Evolutionary conservation across 108 stramenopile species (phyloP).

Genomic region (Nitzschia sp.): DNA sequence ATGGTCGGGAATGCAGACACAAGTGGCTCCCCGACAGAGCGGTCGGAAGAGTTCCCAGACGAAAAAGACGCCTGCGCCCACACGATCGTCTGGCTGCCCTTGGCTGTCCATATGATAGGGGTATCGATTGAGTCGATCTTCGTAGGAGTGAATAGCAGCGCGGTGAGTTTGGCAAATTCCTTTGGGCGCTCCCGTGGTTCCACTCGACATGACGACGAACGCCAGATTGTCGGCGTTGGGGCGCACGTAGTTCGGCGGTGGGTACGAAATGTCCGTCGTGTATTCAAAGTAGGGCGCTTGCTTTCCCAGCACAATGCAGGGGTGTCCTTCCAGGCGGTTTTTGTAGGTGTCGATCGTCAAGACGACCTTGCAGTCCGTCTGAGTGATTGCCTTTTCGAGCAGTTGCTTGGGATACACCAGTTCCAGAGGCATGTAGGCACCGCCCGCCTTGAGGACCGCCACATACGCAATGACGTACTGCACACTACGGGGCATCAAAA

Average conservation of each 20-base stretch:
- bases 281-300: slow-evolving; percentile 2
- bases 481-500: slow-evolving; percentile 61
- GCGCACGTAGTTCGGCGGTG: slow-evolving; percentile 20
- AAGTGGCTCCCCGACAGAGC: slow-evolving; percentile 55
- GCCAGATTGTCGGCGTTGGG: slow-evolving; percentile 58
- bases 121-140: slow-evolving; percentile 40
- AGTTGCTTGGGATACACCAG: slow-evolving; percentile 71
- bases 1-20: slow-evolving; percentile 70
- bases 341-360: slow-evolving; percentile 30
- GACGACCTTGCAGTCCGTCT: slow-evolving; percentile 49
- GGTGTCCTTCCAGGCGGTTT: slow-evolving; percentile 30
- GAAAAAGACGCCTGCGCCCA: slow-evolving; percentile 82
- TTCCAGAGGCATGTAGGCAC: slow-evolving; percentile 72
- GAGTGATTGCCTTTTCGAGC: slow-evolving; percentile 53
- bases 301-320: slow-evolving; percentile 20
- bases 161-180: slow-evolving; percentile 69
- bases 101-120: slow-evolving; percentile 34
- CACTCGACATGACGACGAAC: slow-evolving; percentile 68
- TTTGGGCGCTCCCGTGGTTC: slow-evolving; percentile 65
- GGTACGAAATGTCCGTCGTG: slow-evolving; percentile 15
- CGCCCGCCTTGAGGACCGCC: slow-evolving; percentile 66
- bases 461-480: slow-evolving; percentile 66
- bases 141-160: slow-evolving; percentile 61
- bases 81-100: slow-evolving; percentile 35
- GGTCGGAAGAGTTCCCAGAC: slow-evolving; percentile 82